Evolutionary conservation across 805 yeast genomes (phyloP).

Genomic region (Jamesozyma rosinii): DNA sequence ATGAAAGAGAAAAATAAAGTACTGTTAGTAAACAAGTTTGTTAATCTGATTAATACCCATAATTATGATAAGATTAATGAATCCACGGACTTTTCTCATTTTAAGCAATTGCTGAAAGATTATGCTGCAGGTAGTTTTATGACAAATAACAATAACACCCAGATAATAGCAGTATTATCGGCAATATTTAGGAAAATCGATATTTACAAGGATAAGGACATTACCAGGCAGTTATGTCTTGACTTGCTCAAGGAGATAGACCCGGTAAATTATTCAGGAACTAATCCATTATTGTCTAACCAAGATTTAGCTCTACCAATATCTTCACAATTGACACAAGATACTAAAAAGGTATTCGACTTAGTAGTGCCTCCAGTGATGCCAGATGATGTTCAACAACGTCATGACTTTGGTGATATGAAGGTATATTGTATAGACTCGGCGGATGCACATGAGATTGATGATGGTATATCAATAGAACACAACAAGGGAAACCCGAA

Average conservation of each 20-base stretch:
- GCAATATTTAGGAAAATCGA: slow-evolving; percentile 27
- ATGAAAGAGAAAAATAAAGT: slow-evolving; percentile 17
- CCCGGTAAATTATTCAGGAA: slow-evolving; percentile 4
- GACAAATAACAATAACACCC: slow-evolving; percentile 32
- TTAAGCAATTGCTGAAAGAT: slow-evolving; percentile 41
- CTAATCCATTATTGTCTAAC: slow-evolving; percentile 5
- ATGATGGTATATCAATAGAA: slow-evolving; percentile 76
- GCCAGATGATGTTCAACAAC: background rate
- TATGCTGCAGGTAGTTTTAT: slow-evolving; percentile 44
- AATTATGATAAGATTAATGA: slow-evolving; percentile 3
- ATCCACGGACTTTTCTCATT: slow-evolving; percentile 24
- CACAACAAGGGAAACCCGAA: slow-evolving; percentile 14
- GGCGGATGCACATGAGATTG: slow-evolving; percentile 75
- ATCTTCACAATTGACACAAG: slow-evolving; percentile 36
- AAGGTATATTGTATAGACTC: slow-evolving; percentile 79
- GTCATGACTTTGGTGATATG: slow-evolving; percentile 38
- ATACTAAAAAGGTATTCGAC: slow-evolving; percentile 33
- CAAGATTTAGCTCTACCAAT: slow-evolving; percentile 37
- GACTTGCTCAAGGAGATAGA: slow-evolving; percentile 36
- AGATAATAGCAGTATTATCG: slow-evolving; percentile 41
- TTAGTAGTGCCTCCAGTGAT: slow-evolving; percentile 7
- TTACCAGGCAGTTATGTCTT: slow-evolving; percentile 46
- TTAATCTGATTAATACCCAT: slow-evolving; percentile 13
- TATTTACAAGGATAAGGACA: slow-evolving; percentile 32
- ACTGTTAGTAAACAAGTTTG: slow-evolving; percentile 20